Conservation (phyloP, 1,284 basidiomycete genomes). For the Trametes versicolor region DNA sequence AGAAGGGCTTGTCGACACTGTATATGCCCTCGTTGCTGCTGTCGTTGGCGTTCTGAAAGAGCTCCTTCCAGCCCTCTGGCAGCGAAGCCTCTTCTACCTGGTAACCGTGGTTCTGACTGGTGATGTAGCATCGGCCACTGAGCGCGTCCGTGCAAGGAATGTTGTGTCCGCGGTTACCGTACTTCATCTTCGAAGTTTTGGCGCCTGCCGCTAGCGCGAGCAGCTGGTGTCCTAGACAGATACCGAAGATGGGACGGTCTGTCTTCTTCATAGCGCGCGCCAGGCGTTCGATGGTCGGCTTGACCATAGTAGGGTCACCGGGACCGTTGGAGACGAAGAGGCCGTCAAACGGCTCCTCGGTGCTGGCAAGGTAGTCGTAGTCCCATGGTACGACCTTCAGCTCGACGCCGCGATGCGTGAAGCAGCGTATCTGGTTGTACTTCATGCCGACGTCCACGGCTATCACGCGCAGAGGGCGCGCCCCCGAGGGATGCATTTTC, state of each 20-base stretch:
- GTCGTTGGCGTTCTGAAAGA: conserved; percentile 98
- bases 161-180: conserved; percentile 99
- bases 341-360: conserved; percentile 89
- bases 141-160: conserved; percentile 96
- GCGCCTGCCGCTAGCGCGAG: conserved; percentile 96
- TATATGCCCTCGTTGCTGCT: conserved; percentile 98
- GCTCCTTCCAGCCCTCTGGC: conserved; percentile 89
- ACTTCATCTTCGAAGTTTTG: conserved; percentile 98
- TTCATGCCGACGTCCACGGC: conserved; percentile 99
- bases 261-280: conserved; percentile 76
- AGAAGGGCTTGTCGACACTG: conserved; percentile 91
- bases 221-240: conserved; percentile 98
- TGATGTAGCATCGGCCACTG: conserved; percentile 98
- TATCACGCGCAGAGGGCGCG: conserved; percentile 85
- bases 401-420: conserved; percentile 92
- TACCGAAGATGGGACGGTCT: conserved; percentile 95
- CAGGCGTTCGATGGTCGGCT: conserved; percentile 79
- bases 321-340: conserved; percentile 99
- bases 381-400: conserved; percentile 99
- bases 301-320: conserved; percentile 92
- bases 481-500: conserved; percentile 80
- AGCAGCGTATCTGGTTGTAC: conserved; percentile 99
- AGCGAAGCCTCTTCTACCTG: conserved; percentile 90
- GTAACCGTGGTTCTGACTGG: conserved; percentile 99
- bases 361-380: conserved; percentile 85